A percentile compares a stretch with the other conserved stretches of the same genome.
phyloP scores from a whole-genome alignment of 1,284 basidiomycete species.

The Rhizoctonia solani region DNA sequence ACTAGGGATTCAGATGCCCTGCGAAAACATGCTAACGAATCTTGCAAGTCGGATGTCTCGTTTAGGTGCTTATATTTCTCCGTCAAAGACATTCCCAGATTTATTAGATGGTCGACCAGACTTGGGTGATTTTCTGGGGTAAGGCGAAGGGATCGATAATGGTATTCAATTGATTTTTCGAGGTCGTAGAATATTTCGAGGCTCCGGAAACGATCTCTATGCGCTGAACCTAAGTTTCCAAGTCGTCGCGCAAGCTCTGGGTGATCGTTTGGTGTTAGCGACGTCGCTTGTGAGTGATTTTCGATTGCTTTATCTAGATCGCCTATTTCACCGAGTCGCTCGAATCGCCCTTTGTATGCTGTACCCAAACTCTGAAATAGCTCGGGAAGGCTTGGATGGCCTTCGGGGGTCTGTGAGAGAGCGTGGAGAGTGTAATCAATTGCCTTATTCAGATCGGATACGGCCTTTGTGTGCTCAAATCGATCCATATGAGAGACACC shows the following conservation, averaged over 20 bases:
- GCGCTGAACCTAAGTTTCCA: neutral
- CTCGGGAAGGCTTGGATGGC: neutral
- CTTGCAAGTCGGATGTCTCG: neutral
- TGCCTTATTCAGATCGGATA: neutral
- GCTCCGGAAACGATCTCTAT: neutral
- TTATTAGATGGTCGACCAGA: neutral
- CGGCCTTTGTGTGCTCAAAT: neutral
- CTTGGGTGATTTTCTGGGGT: neutral
- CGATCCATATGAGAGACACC: neutral
- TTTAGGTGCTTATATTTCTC: neutral
- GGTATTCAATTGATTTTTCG: neutral
- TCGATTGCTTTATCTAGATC: slow-evolving; percentile 1
- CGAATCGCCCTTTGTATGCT: neutral
- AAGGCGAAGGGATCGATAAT: neutral
- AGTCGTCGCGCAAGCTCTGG: neutral
- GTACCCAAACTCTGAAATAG: neutral
- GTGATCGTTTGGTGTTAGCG: neutral
- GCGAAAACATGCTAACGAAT: neutral
- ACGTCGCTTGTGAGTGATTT: neutral
- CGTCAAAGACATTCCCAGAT: neutral
- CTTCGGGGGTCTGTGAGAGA: neutral
- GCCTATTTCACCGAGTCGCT: neutral
- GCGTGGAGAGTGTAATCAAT: neutral
- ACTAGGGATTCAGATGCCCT: neutral
- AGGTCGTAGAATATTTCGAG: neutral